Evolutionary conservation across 805 yeast species (phyloP).

Genomic region (Yarrowia alimentaria): DNA sequence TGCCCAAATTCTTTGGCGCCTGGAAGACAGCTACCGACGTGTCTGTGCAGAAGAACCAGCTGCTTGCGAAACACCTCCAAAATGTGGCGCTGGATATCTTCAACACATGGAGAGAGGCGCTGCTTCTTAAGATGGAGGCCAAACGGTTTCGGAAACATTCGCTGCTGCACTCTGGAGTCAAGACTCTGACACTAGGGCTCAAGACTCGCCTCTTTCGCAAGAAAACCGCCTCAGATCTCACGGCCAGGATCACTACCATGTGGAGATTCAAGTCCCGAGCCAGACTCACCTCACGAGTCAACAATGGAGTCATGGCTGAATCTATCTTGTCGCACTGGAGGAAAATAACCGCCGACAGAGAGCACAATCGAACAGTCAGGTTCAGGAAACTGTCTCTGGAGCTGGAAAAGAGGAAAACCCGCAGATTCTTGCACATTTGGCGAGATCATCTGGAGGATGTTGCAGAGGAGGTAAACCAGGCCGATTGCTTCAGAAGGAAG

Average conservation of each 20-base stretch:
- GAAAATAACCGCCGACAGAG: neutral
- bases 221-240: too few species aligned
- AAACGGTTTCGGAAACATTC: constrained; percentile 17
- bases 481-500: neutral
- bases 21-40: neutral
- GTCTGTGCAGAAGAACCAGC: neutral
- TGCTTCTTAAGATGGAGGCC: constrained; percentile 6
- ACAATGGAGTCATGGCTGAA: constrained; percentile 7
- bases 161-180: constrained; percentile 1
- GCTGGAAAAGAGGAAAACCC: neutral
- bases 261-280: constrained; percentile 22
- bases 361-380: neutral
- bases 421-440: constrained; percentile 8
- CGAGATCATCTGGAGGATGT: constrained; percentile 11
- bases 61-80: neutral
- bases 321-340: constrained; percentile 8
- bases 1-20: neutral
- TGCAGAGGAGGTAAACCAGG: neutral
- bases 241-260: constrained; percentile 6
- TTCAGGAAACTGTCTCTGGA: neutral
- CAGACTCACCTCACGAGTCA: constrained; percentile 13
- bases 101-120: constrained; percentile 1
- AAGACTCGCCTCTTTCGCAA: too few species aligned
- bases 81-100: neutral
- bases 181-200: neutral